These are phyloP conservation scores for Yamadazyma atmosphaerica DNA, from an alignment of 1,139 yeast species.

Conservation along the genomic window DNA sequence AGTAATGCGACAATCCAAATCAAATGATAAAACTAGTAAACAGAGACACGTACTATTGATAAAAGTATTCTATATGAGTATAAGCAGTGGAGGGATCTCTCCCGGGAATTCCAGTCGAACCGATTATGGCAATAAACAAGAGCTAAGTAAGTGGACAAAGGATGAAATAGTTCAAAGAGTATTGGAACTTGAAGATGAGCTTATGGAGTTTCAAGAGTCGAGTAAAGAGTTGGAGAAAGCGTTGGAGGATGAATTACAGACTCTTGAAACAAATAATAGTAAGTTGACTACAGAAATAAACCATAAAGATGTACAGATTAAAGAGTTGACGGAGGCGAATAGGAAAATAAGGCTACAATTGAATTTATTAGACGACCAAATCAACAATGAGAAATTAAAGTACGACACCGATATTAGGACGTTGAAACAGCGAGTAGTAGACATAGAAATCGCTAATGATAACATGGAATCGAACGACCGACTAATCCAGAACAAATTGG, in stretches of 20 bases:
- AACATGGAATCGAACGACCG: slow-evolving; percentile 43
- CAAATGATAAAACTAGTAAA: background rate
- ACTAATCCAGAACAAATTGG: slow-evolving; percentile 31
- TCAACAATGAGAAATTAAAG: slow-evolving; percentile 16
- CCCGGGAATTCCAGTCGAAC: background rate
- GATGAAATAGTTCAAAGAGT: slow-evolving; percentile 31
- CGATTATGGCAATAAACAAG: slow-evolving; percentile 3
- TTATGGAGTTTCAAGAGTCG: slow-evolving; percentile 44
- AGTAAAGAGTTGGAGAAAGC: slow-evolving; percentile 46
- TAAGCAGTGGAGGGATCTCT: background rate
- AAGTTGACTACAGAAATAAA: slow-evolving; percentile 15
- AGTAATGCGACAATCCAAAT: background rate
- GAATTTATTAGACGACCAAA: slow-evolving; percentile 21
- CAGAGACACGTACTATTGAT: background rate
- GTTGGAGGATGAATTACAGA: slow-evolving; percentile 42
- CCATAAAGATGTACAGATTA: slow-evolving; percentile 6
- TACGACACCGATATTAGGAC: slow-evolving; percentile 22
- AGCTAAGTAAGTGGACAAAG: slow-evolving; percentile 20
- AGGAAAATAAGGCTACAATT: slow-evolving; percentile 21
- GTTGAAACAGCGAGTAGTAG: slow-evolving; percentile 35
- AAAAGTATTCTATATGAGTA: slow-evolving; percentile 1
- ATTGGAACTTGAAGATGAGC: slow-evolving; percentile 36
- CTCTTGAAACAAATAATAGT: slow-evolving; percentile 28
- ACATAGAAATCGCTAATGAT: slow-evolving; percentile 43
- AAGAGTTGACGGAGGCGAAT: slow-evolving; percentile 6